Base-by-base conservation (phyloP, 148 eudicot species). In the Vaccinium darrowii region DNA sequence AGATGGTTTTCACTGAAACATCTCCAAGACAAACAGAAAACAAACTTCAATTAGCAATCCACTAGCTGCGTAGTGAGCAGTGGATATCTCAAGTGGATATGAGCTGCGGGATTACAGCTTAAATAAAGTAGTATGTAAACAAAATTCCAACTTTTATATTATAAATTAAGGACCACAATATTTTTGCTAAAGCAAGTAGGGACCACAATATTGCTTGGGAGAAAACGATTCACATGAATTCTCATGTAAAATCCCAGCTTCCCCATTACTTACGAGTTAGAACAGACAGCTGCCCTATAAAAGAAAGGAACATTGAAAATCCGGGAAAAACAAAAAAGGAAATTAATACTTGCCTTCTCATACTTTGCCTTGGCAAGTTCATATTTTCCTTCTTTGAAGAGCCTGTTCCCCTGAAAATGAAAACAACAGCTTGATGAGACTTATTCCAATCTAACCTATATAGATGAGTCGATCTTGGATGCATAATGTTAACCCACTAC, bases 291-390 rank as follows among this genome's bases (percentile, higher is more conserved):
- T 25, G 4, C 56, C 39, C 67, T 52, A 83, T 33, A 49, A 25
- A 8, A 72, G 76, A 21, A 73, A 7, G 30, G 36, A 43, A 49
- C 51, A 54, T 23, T 58, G 82, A 82, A 23, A 39, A 69, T 33
- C 58, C 67, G 52, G 19, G 6, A 43, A 43, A 39, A 39, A 39
- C 3, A 39, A 39, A 39, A 62, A 58, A 77, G 57, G 39, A 69
- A 12, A 30, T 25, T 69, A 50, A 10, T 36, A 87, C 91, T 54
- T 89, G 85, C 98, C 94, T 95, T 95, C 84, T 97, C 99, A 89
- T 97, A 97, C 92, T 97, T 97, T 49, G 99, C 98, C 88, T 94
- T 97, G 11, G 98, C 99, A 81, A 97, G 91, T 88, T 91, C 98
- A 85, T 88, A 95, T 88, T 97, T 97, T 65, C 90, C 99, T 91